Evolutionary conservation across 306 rosid genomes (phyloP).

Genomic region (Citrullus mucosospermus): DNA sequence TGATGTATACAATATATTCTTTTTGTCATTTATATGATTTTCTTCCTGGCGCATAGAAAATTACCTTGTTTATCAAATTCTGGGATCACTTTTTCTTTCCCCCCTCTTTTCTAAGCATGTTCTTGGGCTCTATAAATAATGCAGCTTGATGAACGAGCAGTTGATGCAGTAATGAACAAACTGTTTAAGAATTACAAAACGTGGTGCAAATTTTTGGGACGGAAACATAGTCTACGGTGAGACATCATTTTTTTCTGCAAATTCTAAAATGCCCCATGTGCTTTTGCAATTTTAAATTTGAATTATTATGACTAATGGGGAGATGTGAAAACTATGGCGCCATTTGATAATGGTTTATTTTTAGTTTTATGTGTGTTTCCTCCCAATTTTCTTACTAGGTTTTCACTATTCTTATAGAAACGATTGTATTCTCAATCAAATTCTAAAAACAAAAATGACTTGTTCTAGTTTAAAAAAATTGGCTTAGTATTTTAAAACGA

Average conservation of each 20-base stretch:
- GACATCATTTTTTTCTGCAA: constrained; percentile 7
- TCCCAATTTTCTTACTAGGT: too few relatives aligned
- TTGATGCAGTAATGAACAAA: constrained; percentile 47
- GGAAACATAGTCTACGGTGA: constrained; percentile 81
- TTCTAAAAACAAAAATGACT: too few relatives aligned
- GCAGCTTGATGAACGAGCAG: constrained; percentile 97
- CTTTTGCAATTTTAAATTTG: neutral
- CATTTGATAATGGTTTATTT: too few relatives aligned
- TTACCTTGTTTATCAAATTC: neutral
- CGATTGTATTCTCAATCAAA: too few relatives aligned
- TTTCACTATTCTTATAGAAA: too few relatives aligned
- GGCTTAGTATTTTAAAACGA: too few relatives aligned
- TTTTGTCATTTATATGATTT: neutral
- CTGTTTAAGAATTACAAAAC: constrained; percentile 80
- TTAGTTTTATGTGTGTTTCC: too few relatives aligned
- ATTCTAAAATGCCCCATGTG: neutral
- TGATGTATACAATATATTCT: neutral
- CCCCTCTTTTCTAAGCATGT: neutral
- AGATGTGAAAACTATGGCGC: neutral
- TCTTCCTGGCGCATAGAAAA: neutral
- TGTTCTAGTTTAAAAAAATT: too few relatives aligned
- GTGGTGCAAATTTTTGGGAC: constrained; percentile 89
- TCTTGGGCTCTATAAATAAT: constrained; percentile 1
- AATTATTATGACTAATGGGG: constrained; percentile 7
- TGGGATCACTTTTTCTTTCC: constrained; percentile 1